Evolutionary conservation across 805 yeast species (phyloP).

Genomic region (Saccharomycopsis fibuligera): DNA sequence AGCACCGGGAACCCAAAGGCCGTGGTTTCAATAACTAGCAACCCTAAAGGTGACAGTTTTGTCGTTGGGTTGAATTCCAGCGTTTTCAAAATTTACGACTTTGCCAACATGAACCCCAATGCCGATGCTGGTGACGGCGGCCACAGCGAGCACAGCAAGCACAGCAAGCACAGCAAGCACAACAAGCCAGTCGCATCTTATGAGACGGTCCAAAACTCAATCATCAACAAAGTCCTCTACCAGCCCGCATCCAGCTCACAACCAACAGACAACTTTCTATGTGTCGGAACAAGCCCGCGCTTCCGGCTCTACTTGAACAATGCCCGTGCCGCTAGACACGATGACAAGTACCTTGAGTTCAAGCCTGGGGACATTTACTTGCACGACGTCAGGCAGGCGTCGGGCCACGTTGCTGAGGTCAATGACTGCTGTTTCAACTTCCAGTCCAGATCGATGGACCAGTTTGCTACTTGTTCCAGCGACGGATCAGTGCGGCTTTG

Average conservation of each 20-base stretch:
- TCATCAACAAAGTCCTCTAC: slow-evolving; percentile 2
- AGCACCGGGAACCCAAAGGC: not conserved
- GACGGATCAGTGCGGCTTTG: slow-evolving; percentile 32
- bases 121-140: too few relatives aligned
- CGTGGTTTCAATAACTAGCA: not conserved
- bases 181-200: not conserved
- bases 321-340: too few relatives aligned
- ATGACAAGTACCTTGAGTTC: not conserved
- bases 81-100: not conserved
- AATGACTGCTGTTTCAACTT: slow-evolving; percentile 28
- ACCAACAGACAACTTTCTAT: not conserved
- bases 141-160: too few relatives aligned
- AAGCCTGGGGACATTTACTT: slow-evolving; percentile 30
- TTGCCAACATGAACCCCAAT: not conserved
- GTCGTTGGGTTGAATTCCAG: slow-evolving; percentile 3
- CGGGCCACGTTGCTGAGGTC: slow-evolving; percentile 30
- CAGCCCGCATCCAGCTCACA: not conserved
- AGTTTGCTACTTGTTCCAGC: slow-evolving; percentile 27
- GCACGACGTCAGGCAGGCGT: slow-evolving; percentile 30
- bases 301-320: not conserved
- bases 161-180: too few relatives aligned
- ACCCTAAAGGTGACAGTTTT: not conserved
- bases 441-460: slow-evolving; percentile 4
- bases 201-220: not conserved
- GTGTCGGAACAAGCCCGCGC: not conserved